These are phyloP conservation scores for Pascua guehoae DNA, from an alignment of 1,284 basidiomycete genomes.

Conservation along the genomic window DNA sequence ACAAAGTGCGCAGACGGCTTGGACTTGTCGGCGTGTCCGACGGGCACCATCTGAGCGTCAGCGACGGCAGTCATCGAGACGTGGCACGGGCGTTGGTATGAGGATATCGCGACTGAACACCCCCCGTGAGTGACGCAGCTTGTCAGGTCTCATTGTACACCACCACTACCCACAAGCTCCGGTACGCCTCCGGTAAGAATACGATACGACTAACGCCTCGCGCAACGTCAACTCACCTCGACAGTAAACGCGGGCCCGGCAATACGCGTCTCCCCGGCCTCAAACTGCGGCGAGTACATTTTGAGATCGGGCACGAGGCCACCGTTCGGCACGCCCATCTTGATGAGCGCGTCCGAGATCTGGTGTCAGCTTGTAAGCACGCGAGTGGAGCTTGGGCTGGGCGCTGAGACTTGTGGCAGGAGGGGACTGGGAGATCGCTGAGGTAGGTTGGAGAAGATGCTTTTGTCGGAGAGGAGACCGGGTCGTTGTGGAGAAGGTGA, in stretches of 20 bases:
- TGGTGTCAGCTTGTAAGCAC: constrained; percentile 41
- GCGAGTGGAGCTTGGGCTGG: not conserved
- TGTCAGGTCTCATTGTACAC: no score
- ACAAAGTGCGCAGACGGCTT: constrained; percentile 75
- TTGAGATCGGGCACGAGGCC: constrained; percentile 79
- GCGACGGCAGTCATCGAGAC: not conserved
- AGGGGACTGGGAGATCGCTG: not conserved
- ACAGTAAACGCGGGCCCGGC: constrained; percentile 87
- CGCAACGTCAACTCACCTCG: constrained; percentile 46
- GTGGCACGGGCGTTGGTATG: not conserved
- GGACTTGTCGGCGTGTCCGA: constrained; percentile 61
- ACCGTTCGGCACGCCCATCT: constrained; percentile 69
- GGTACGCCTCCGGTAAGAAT: no score
- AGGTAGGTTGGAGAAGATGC: not conserved
- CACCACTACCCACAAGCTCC: not conserved
- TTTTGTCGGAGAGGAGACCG: no score
- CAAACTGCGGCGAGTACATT: constrained; percentile 55
- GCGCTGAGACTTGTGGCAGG: not conserved
- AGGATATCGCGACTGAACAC: no score
- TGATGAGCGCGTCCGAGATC: constrained; percentile 86
- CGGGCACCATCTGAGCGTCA: constrained; percentile 61
- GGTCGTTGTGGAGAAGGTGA: no score
- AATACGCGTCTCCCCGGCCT: constrained; percentile 51
- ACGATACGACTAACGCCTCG: not conserved
- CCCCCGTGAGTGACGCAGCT: no score